Evolutionary conservation across 176 grass and related monocot genomes (phyloP), one percentile per base, ranked within the genome.

Genomic region (Puccinellia tenuiflora): DNA sequence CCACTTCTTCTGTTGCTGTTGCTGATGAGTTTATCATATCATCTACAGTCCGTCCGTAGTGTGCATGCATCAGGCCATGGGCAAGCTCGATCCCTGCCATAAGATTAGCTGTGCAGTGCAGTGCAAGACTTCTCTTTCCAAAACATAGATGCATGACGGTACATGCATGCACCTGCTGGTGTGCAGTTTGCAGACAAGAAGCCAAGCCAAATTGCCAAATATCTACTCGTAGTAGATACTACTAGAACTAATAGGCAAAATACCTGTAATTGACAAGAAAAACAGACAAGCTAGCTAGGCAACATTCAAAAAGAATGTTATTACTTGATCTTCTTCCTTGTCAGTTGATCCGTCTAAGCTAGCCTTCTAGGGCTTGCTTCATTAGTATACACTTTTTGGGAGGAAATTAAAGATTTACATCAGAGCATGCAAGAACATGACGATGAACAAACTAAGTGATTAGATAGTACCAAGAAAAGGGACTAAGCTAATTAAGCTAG

Each of bases 371-470:
- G 79, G 67, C 84, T 83, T 69, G 6, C 34, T 61, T 24, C 18
- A 86, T 79, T 85, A 52, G 73, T 86, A 72, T 86, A 84, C 76
- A 62, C 75, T 33, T 73, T 68, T 48, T 48, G 34, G 51, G 10
- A 68, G 7, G 55, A 68, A 77, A n/a, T n/a, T n/a, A n/a, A 57
- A 80, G 80, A 87, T 90, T 80, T 87, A 90, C 88, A 87, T 68
- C 60, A 33, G 62, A 78, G 45, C 70, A 73, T 55, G 73, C 77
- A 57, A 83, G 50, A 81, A 68, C 77, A 67, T 29, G 67, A 43
- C 40, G 59, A 86, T 84, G 28, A 69, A 75, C 68, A 87, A 87
- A 80, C 35, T 1, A 75, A 66, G 64, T 78, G 35, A n/a, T n/a
- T n/a, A 88, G 71, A 77, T 81, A 25, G 40, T 38, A 11, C 68